Conservation (phyloP, 1,139 yeast species). For the Suhomyces bolitotheri region DNA sequence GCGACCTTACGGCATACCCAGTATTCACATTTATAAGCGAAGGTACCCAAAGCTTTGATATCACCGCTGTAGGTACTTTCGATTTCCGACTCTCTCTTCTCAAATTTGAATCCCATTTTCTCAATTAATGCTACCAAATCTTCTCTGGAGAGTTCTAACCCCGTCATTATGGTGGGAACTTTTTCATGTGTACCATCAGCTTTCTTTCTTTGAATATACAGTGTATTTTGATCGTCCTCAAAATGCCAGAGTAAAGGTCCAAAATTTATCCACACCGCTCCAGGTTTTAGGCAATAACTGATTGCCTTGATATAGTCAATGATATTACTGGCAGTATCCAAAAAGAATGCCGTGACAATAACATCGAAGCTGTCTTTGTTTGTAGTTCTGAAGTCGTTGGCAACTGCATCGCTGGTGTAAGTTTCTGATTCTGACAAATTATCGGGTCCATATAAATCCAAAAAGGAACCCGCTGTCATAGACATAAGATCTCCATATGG, state of each 20-base stretch:
- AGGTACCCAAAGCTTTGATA: slow-evolving; percentile 52
- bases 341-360: slow-evolving; percentile 70
- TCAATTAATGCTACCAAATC: slow-evolving; percentile 55
- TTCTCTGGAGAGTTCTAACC: slow-evolving; percentile 64
- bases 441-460: slow-evolving; percentile 68
- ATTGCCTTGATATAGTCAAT: slow-evolving; percentile 68
- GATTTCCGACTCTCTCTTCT: slow-evolving; percentile 44
- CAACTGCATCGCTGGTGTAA: slow-evolving; percentile 38
- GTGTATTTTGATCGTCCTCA: slow-evolving; percentile 52
- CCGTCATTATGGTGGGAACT: slow-evolving; percentile 44
- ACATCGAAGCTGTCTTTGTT: slow-evolving; percentile 49
- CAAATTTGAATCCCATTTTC: slow-evolving; percentile 55
- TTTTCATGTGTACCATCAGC: slow-evolving; percentile 27
- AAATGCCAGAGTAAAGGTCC: slow-evolving; percentile 90
- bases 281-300: slow-evolving; percentile 47
- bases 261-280: slow-evolving; percentile 77
- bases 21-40: slow-evolving; percentile 64
- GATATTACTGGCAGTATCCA: slow-evolving; percentile 77
- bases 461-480: slow-evolving; percentile 79
- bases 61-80: slow-evolving; percentile 61
- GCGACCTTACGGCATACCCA: slow-evolving; percentile 58
- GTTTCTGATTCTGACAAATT: slow-evolving; percentile 35
- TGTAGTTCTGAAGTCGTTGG: slow-evolving; percentile 41
- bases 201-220: slow-evolving; percentile 18
- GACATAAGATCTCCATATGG: slow-evolving; percentile 61